Conservation (phyloP, 2,329 filamentous ascomycete genomes). For the Polychaeton citri region DNA sequence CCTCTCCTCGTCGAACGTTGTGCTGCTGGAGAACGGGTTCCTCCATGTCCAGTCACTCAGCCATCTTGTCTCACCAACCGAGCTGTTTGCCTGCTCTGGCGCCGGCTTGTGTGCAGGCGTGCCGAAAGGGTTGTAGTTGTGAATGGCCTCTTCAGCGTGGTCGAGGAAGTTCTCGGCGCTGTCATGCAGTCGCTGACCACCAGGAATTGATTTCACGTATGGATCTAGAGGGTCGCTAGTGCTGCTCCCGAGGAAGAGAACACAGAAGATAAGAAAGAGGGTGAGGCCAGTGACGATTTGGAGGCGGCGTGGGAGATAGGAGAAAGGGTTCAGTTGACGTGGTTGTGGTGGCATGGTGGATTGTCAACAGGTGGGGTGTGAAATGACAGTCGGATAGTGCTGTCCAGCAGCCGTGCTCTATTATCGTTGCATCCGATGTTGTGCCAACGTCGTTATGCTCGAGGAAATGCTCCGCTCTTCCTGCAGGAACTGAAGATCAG, state of each 20-base stretch:
- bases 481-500: too few species aligned
- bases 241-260: constrained; percentile 22
- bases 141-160: constrained; percentile 25
- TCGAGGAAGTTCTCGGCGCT: constrained; percentile 23
- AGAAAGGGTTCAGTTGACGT: constrained; percentile 19
- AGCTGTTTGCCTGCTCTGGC: constrained; percentile 63
- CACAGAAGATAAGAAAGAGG: constrained; percentile 24
- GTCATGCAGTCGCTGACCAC: constrained; percentile 24
- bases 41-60: constrained; percentile 83
- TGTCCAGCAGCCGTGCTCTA: too few species aligned
- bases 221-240: constrained; percentile 13
- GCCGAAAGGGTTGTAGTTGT: constrained; percentile 48
- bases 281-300: constrained; percentile 30
- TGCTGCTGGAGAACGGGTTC: constrained; percentile 71
- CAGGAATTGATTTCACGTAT: constrained; percentile 18
- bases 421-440: too few species aligned
- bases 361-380: too few species aligned
- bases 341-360: constrained; percentile 7
- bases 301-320: constrained; percentile 32
- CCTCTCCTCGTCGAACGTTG: constrained; percentile 68
- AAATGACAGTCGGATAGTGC: too few species aligned
- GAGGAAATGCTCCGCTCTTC: too few species aligned
- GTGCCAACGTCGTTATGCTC: too few species aligned
- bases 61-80: constrained; percentile 68
- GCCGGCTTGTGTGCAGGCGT: constrained; percentile 58